Evolutionary conservation across 1,284 basidiomycete genomes (phyloP), one percentile per base, ranked within the genome.

Genomic region (Ustilago trichophora): DNA sequence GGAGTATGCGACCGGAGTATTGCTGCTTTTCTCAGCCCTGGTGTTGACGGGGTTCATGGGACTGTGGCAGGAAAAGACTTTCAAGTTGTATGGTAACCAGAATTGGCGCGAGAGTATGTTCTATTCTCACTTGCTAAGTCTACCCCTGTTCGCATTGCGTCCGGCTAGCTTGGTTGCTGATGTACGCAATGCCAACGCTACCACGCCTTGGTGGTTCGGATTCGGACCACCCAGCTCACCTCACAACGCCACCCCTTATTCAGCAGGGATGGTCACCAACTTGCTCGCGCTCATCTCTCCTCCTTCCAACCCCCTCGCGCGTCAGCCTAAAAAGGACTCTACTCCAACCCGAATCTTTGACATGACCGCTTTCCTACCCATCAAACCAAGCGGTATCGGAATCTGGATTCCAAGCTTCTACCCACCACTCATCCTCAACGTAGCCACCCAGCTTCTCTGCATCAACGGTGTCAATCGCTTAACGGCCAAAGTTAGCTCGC

Each of bases 21-120:
- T 83, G 12, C 86, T 95, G 55, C 86, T 96, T 24, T 84, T 87
- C 11, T 78, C 89, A 11, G 92, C 93, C 0, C 87, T 97, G 42
- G 75, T 96, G 18, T 83, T 96, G 27, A 89, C 89, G 2, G 91
- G 91, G 0, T 85, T 91, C 57, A 88, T 97, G 45, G 93, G 94
- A 0, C 83, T 96, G 26, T 87, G 88, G 31, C 94, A 97, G 82
- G 94, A 97, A 80, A 85, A 85, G 81, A 92, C 91, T 6, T 92
- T 89, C 78, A 81, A 83, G 15, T 83, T 81, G 36, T 92, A 93
- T 77, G 87, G 88, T 16, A 72, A 77, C 24, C 60, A 77, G 13
- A 88, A 87, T 60, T 97, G 93, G 93, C 87, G 90, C 76, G 93
- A 97, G 83, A 89, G 87, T 26, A 88, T 97, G 85, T 97, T 96